A percentile compares a stretch with the other conserved stretches of the same genome.
Evolutionary conservation across 192 early-diverging fungal genomes (phyloP).

Genomic region (Helicostylum pulchrum): DNA sequence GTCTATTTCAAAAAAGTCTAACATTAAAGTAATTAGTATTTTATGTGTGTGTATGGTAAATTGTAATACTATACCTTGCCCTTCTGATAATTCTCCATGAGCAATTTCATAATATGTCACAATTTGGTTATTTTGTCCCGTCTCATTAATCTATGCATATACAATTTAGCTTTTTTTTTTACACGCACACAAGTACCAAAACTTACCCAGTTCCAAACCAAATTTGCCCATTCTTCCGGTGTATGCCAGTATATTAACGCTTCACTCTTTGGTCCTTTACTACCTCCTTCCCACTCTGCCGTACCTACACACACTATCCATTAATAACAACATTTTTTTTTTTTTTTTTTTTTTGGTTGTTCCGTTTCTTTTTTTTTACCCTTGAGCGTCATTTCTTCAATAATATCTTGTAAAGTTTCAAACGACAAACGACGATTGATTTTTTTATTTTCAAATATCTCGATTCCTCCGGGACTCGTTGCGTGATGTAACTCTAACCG

Average conservation of each 20-base stretch:
- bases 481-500: constrained; percentile 61
- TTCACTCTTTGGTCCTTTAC: constrained; percentile 42
- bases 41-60: too few species aligned
- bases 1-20: constrained; percentile 82
- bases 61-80: constrained; percentile 71
- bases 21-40: too few species aligned
- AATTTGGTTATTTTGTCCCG: constrained; percentile 75
- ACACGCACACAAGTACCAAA: too few species aligned
- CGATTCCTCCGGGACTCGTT: constrained; percentile 37
- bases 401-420: constrained; percentile 66
- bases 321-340: constrained; percentile 44
- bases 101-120: constrained; percentile 87
- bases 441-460: constrained; percentile 64
- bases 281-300: constrained; percentile 52
- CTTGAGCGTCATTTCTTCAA: constrained; percentile 72
- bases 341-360: constrained; percentile 70
- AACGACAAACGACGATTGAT: constrained; percentile 63
- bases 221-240: constrained; percentile 85
- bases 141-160: constrained; percentile 53
- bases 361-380: constrained; percentile 52
- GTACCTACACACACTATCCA: constrained; percentile 32
- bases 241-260: constrained; percentile 84
- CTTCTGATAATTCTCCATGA: constrained; percentile 78
- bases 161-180: neutral
- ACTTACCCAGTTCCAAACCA: constrained; percentile 82